Percentiles rank a stretch among this genome's conserved stretches.
Evolutionary conservation across 306 rosid genomes (phyloP).

Genomic region (Clitoria ternatea): DNA sequence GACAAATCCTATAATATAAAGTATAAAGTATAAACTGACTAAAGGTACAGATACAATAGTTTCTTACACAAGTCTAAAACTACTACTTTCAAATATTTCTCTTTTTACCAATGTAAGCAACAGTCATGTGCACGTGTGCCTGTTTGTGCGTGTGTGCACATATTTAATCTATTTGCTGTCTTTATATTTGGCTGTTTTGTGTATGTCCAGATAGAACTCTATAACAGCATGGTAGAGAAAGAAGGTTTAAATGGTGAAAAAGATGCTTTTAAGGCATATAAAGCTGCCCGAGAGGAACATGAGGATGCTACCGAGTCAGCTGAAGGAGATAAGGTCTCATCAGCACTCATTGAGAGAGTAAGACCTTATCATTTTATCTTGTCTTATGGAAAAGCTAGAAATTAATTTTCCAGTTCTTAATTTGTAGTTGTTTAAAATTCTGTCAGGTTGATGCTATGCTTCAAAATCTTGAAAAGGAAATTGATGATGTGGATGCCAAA

Average conservation of each 20-base stretch:
- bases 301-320: constrained; percentile 43
- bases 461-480: constrained; percentile 94
- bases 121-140: too few relatives aligned
- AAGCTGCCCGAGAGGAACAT: constrained; percentile 78
- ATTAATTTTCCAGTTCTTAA: neutral
- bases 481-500: constrained; percentile 91
- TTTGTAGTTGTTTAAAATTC: constrained; percentile 14
- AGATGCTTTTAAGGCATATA: constrained; percentile 76
- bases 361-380: constrained; percentile 17
- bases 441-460: constrained; percentile 91
- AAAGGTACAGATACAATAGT: neutral
- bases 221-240: constrained; percentile 79
- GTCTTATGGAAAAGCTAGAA: neutral
- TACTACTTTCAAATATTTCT: neutral
- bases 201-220: constrained; percentile 74
- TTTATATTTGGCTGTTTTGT: constrained; percentile 20
- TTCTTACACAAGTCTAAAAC: neutral
- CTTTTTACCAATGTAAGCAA: neutral
- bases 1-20: neutral
- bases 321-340: constrained; percentile 63
- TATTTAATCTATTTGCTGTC: constrained; percentile 5
- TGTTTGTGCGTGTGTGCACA: neutral
- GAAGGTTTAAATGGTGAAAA: constrained; percentile 65
- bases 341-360: constrained; percentile 81
- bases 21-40: too few relatives aligned